Evolutionary conservation across 2,329 filamentous ascomycete genomes (phyloP).

Genomic region (Colletotrichum lindemuthianum): DNA sequence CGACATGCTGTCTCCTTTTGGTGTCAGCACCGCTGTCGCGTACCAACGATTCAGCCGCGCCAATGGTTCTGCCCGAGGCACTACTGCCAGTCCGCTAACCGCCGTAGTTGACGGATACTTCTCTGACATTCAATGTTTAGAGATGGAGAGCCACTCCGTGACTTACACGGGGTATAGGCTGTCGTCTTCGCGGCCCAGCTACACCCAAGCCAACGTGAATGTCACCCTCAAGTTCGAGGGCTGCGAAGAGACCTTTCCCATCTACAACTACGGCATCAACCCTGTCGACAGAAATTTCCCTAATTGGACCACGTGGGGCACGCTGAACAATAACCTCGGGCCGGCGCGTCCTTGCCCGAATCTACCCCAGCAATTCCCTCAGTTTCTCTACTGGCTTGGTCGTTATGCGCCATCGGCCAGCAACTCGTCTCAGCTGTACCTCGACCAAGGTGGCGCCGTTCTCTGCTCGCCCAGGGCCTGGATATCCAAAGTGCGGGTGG

Average conservation of each 20-base stretch:
- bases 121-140: conserved; percentile 7
- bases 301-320: background rate
- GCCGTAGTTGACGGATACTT: conserved; percentile 16
- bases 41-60: conserved; percentile 15
- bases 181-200: too few relatives aligned
- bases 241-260: conserved; percentile 2
- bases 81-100: background rate
- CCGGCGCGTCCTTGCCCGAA: conserved; percentile 6
- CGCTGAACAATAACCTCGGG: background rate
- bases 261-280: background rate
- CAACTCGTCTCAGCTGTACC: conserved; percentile 1
- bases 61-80: background rate
- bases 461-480: conserved; percentile 16
- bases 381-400: conserved; percentile 9
- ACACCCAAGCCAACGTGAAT: background rate
- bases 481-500: conserved; percentile 18
- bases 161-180: background rate
- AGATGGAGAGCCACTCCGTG: conserved; percentile 7
- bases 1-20: conserved; percentile 11
- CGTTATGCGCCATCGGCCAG: background rate
- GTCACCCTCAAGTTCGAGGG: conserved; percentile 16
- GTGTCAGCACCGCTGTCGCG: background rate
- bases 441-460: conserved; percentile 3
- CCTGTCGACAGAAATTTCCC: background rate
- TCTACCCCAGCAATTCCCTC: conserved; percentile 1